Base-by-base conservation (phyloP, 768 basidiomycete genomes). In the Lyophyllum decastes region DNA sequence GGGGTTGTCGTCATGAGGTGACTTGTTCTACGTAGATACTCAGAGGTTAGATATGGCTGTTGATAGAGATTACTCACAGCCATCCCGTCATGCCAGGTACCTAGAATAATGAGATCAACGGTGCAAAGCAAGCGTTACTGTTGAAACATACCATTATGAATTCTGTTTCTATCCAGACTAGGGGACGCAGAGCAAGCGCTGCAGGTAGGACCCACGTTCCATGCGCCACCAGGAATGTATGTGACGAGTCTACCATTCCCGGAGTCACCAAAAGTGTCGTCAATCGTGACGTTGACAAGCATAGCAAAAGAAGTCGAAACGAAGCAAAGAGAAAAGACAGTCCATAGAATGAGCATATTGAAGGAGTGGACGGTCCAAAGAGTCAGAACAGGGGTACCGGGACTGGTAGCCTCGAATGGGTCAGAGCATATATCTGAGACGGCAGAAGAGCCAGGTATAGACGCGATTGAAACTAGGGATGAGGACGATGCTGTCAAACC, bases 231-330 rank as follows among this genome's bases (percentile, higher is more conserved):
- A 19, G 78, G 76, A 21, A 63, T 35, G 60, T 79, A 78, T 6
- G 59, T 55, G 21, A 79, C 68, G 9, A 52, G 59, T 17, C 54
- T 60, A 25, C 75, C 70, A 38, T 72, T 74, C 21, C 54, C 19
- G 16, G 65, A 56, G 60, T 76, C 70, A 34, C 72, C 71, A 25
- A 63, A 60, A 35, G 69, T 69, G 63, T 79, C 78, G 69, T 81
- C 78, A 35, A 81, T 70, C 4, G 78, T 79, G 27, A 74, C 62
- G 55, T 80, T 79, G 57, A 61, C 57, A 34, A 65, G 64, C 25
- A 38, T 25, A 21, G 60, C 61, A 49, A 59, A 52, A 21, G 47
- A 59, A 14, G 50, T 43, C 19, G 57, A 44, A 27, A 57, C n/a
- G 51, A 63, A 43, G 46, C 24, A 51, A 43, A 60, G 47, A 40